Conservation (phyloP, 2,329 filamentous ascomycete species). For the Sclerotinia subarctica region DNA sequence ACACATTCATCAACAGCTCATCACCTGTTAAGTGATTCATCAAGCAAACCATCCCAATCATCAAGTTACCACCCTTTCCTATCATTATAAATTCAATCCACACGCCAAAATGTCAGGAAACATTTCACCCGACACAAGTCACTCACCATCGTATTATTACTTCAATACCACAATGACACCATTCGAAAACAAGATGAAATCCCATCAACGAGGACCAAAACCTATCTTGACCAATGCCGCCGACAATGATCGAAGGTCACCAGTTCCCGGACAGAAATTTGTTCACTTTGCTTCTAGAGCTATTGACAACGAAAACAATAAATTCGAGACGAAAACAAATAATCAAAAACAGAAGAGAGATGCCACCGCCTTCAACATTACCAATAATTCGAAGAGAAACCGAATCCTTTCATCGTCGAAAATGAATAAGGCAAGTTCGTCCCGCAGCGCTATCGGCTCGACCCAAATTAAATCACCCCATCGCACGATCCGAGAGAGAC, state of each 20-base stretch:
- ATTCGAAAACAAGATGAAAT: background rate
- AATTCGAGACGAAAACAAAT: background rate
- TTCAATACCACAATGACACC: background rate
- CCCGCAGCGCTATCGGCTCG: background rate
- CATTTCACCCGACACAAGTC: constrained; percentile 15
- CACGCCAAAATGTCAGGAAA: background rate
- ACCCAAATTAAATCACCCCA: background rate
- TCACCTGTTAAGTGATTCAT: constrained; percentile 26
- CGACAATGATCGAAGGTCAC: background rate
- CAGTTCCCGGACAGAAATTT: background rate
- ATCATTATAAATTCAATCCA: constrained; percentile 3
- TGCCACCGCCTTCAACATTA: background rate
- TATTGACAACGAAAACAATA: constrained; percentile 23
- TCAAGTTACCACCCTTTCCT: background rate
- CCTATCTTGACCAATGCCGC: background rate
- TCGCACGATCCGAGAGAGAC: background rate
- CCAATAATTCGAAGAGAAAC: background rate
- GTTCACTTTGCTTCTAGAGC: constrained; percentile 27
- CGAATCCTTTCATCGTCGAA: background rate
- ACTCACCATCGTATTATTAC: constrained; percentile 7
- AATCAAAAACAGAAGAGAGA: background rate
- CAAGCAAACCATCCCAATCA: constrained; percentile 24
- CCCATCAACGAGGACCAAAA: background rate
- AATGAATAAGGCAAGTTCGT: background rate
- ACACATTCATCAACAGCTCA: constrained; percentile 30